Percentiles rank a stretch among this genome's conserved stretches.
Evolutionary conservation across 306 rosid species (phyloP).

Genomic region (Corylus heterophylla): DNA sequence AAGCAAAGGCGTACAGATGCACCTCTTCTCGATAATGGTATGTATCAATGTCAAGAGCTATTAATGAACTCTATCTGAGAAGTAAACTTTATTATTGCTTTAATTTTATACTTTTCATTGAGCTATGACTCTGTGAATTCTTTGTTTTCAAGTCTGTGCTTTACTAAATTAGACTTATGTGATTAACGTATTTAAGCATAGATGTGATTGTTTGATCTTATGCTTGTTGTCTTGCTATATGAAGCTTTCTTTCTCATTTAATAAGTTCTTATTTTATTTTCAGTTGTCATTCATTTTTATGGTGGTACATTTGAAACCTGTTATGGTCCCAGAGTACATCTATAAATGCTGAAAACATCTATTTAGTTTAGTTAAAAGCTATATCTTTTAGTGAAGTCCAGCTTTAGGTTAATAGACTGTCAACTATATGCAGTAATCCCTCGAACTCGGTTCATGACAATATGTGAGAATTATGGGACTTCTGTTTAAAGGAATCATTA

Average conservation of each 20-base stretch:
- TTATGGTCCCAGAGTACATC: neutral
- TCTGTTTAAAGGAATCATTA: neutral
- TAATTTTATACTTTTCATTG: neutral
- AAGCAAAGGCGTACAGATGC: slow-evolving; percentile 33
- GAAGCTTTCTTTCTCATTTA: neutral
- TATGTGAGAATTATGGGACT: neutral
- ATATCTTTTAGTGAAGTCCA: neutral
- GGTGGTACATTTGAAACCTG: slow-evolving; percentile 13
- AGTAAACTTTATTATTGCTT: neutral
- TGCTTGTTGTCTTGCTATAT: slow-evolving; percentile 21
- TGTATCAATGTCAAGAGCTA: slow-evolving; percentile 14
- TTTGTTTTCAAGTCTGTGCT: neutral
- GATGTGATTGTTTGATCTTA: slow-evolving; percentile 1
- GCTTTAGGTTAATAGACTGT: neutral
- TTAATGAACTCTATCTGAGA: slow-evolving; percentile 8
- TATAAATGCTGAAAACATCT: neutral
- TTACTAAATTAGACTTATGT: neutral
- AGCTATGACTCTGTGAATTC: neutral
- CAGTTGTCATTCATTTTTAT: slow-evolving; percentile 15
- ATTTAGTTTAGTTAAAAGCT: neutral
- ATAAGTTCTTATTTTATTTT: slow-evolving; percentile 8
- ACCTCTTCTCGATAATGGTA: slow-evolving; percentile 50
- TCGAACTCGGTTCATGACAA: neutral
- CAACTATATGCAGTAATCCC: neutral
- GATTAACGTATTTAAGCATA: slow-evolving; percentile 1